phyloP scores from a whole-genome alignment of 2,329 filamentous ascomycete species.

The Onygenales sp. region DNA sequence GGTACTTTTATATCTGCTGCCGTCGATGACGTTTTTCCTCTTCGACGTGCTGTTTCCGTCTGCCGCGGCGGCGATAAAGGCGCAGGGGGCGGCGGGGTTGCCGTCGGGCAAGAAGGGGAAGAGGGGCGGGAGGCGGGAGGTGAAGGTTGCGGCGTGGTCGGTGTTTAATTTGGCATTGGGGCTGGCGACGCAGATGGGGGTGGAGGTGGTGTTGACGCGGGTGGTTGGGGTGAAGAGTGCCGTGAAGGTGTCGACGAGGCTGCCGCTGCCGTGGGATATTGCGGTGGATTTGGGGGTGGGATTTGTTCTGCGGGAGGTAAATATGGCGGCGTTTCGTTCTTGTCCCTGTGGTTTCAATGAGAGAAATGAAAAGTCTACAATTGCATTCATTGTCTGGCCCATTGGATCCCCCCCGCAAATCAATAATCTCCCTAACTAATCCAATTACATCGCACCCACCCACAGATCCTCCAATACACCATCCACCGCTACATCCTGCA shows the following conservation, averaged over 20 bases:
- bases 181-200: slow-evolving; percentile 42
- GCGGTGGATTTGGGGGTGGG: slow-evolving; percentile 45
- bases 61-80: slow-evolving; percentile 59
- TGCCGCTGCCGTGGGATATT: slow-evolving; percentile 56
- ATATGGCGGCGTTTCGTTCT: slow-evolving; percentile 5
- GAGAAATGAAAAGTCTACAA: neutral
- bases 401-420: too few relatives aligned
- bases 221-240: slow-evolving; percentile 45
- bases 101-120: slow-evolving; percentile 32
- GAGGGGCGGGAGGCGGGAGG: slow-evolving; percentile 28
- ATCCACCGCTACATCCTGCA: slow-evolving; percentile 68
- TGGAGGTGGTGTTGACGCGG: slow-evolving; percentile 48
- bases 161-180: slow-evolving; percentile 47
- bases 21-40: slow-evolving; percentile 60
- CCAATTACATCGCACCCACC: slow-evolving; percentile 6
- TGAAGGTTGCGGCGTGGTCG: slow-evolving; percentile 45
- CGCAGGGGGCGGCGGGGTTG: slow-evolving; percentile 47
- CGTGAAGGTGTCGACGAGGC: slow-evolving; percentile 47
- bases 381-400: neutral
- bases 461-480: slow-evolving; percentile 57
- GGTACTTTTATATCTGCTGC: slow-evolving; percentile 60
- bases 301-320: slow-evolving; percentile 49
- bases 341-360: neutral
- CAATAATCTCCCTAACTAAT: slow-evolving; percentile 10
- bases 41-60: slow-evolving; percentile 65